Base-by-base conservation (phyloP, 1,284 basidiomycete species). In the Malassezia arunalokei region DNA sequence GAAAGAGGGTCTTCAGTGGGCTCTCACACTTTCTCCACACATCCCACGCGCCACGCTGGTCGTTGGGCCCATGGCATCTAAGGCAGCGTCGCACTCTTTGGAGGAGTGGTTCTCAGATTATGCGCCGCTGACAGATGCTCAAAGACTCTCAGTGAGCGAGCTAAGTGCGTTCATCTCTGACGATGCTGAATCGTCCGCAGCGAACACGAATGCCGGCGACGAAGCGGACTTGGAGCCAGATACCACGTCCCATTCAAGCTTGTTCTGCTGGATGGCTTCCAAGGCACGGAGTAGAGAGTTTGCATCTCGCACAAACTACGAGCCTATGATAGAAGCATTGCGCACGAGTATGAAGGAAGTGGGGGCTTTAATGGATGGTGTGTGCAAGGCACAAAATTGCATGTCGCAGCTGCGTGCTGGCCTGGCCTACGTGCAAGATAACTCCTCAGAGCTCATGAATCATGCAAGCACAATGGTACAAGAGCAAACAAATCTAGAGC, bases 391-490 rank as follows among this genome's bases (percentile, higher is more conserved):
- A 17, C 59, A 69, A 37, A 50, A 60, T 41, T 55, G 63, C 35
- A 60, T 70, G 1, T 56, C 59, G 5, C 62, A 69, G 47, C 58
- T 71, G 15, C 55, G 59, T 27, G 62, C 65, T 3, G 68, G 66
- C 5, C 54, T 63, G 9, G 54, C 57, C 2, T 66, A 60, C 27
- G 67, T 71, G 9, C 54, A 69, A 28, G 65, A 66, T 43, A 60
- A 56, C 15, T 61, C 63, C 15, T 57, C 58, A 28, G 67, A 64
- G 40, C 54, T 71, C 7, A 58, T 68, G 20, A 56, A 58, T n/a
- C 60, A 68, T 43, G 66, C 68, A 0, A 63, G 63, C 27, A 43
- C 51, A 4, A 50, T 65, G 12, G 54, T 65, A 20, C 50, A 59
- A 35, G 55, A 57, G 5, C 64, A 63, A 43, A 54, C 49, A 3